A percentile compares a stretch with the other conserved stretches of the same genome.
Conservation (phyloP, 352 stramenopile species). For the Aphanomyces cochlioides region DNA sequence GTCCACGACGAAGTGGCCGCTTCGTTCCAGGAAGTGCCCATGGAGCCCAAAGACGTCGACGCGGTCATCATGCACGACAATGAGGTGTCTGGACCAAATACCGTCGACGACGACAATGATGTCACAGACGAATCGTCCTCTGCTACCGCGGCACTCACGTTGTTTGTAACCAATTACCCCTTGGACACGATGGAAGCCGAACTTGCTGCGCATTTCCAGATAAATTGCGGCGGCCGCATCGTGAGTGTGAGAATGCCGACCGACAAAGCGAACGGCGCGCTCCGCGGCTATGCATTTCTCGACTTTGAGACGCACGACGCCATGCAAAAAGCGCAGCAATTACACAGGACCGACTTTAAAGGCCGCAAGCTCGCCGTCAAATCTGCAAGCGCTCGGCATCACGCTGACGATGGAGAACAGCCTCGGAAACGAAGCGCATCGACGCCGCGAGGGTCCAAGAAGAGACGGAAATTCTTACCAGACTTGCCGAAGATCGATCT, state of each 20-base stretch:
- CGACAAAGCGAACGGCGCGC: conserved; percentile 81
- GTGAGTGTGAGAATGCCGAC: conserved; percentile 70
- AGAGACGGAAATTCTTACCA: background rate
- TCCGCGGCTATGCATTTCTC: conserved; percentile 89
- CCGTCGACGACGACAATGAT: conserved; percentile 1
- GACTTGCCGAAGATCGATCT: too few relatives aligned
- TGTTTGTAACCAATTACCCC: conserved; percentile 88
- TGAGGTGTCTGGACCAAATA: background rate
- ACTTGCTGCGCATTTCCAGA: conserved; percentile 60
- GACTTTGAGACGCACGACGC: conserved; percentile 73
- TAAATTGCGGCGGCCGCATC: conserved; percentile 66
- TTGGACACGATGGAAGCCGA: conserved; percentile 82
- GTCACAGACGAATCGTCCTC: background rate
- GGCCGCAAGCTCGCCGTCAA: background rate
- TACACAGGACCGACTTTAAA: background rate
- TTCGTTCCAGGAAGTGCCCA: background rate
- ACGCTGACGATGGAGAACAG: too few relatives aligned
- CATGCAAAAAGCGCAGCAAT: conserved; percentile 39
- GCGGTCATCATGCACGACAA: background rate
- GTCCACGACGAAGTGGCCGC: background rate
- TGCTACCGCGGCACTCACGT: conserved; percentile 35
- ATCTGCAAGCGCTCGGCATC: too few relatives aligned
- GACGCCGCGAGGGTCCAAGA: background rate
- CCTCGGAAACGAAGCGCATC: background rate
- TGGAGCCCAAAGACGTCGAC: background rate